Conservation (phyloP, 768 basidiomycete species). For the Flagelloscypha sp. region DNA sequence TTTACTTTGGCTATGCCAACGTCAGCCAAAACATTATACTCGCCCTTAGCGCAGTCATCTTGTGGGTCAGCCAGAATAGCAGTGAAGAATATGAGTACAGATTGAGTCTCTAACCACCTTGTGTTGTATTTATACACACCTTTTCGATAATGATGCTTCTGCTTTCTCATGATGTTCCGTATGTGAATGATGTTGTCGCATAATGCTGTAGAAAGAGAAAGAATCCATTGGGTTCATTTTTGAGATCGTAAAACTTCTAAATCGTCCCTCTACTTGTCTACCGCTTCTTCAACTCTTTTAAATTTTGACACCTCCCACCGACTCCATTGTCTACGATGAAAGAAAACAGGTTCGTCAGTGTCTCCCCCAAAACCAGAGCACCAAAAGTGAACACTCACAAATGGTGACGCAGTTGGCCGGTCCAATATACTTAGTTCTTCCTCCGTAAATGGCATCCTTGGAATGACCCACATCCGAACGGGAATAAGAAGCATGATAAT, state of each 20-base stretch:
- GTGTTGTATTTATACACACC: too few relatives aligned
- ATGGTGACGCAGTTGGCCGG: constrained; percentile 81
- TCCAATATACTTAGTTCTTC: constrained; percentile 84
- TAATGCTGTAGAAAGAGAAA: too few relatives aligned
- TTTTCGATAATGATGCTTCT: too few relatives aligned
- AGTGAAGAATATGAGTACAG: constrained; percentile 92
- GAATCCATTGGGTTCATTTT: too few relatives aligned
- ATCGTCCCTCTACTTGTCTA: too few relatives aligned
- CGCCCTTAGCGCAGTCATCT: constrained; percentile 77
- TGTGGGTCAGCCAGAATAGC: constrained; percentile 87
- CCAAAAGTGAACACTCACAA: constrained; percentile 41
- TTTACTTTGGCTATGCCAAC: constrained; percentile 90
- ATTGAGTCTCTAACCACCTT: constrained; percentile 64
- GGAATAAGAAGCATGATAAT: constrained; percentile 82
- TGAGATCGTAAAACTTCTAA: too few relatives aligned
- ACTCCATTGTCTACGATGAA: constrained; percentile 31
- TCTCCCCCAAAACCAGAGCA: not conserved
- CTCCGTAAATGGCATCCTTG: constrained; percentile 61
- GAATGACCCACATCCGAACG: constrained; percentile 61
- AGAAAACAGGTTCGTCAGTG: not conserved
- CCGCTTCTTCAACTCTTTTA: too few relatives aligned
- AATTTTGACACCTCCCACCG: constrained; percentile 37
- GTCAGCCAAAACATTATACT: constrained; percentile 87
- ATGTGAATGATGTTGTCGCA: too few relatives aligned
- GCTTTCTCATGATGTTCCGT: too few relatives aligned